A percentile compares a stretch with the other conserved stretches of the same genome.
Evolutionary conservation across 805 yeast species (phyloP).

Genomic region (Metschnikowia vanudenii): DNA sequence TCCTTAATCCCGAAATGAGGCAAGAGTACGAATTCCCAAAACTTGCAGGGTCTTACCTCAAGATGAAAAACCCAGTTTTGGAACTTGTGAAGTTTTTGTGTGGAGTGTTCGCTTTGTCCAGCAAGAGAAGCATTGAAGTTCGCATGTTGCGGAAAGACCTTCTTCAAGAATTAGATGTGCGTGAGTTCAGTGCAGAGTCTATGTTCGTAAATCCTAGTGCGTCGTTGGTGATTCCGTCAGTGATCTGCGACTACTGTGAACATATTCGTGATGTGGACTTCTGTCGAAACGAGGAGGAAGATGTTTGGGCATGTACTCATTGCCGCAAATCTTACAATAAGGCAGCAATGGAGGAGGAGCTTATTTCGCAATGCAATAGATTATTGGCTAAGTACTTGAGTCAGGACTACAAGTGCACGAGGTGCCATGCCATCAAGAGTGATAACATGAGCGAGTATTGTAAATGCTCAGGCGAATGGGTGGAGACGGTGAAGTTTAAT

Average conservation of each 20-base stretch:
- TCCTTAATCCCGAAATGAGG: conserved; percentile 60
- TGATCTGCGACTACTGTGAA: conserved; percentile 80
- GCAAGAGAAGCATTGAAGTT: conserved; percentile 65
- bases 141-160: conserved; percentile 73
- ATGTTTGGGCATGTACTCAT: conserved; percentile 60
- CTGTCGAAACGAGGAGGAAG: conserved; percentile 60
- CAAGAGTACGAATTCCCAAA: conserved; percentile 70
- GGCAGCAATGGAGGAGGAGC: conserved; percentile 72
- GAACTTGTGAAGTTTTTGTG: conserved; percentile 76
- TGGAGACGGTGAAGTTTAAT: conserved; percentile 47
- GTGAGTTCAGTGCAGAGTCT: conserved; percentile 80
- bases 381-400: conserved; percentile 57
- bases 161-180: conserved; percentile 68
- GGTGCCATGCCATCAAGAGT: conserved; percentile 67
- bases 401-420: conserved; percentile 81
- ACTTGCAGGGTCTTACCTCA: conserved; percentile 69
- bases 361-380: conserved; percentile 63
- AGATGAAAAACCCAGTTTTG: conserved; percentile 65
- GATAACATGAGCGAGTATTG: conserved; percentile 74
- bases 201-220: conserved; percentile 73
- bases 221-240: conserved; percentile 60
- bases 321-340: conserved; percentile 67
- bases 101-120: conserved; percentile 68
- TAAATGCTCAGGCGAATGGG: conserved; percentile 87
- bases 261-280: conserved; percentile 74